Base-by-base conservation (phyloP, 352 stramenopile genomes). In the Pythium dissimile region DNA sequence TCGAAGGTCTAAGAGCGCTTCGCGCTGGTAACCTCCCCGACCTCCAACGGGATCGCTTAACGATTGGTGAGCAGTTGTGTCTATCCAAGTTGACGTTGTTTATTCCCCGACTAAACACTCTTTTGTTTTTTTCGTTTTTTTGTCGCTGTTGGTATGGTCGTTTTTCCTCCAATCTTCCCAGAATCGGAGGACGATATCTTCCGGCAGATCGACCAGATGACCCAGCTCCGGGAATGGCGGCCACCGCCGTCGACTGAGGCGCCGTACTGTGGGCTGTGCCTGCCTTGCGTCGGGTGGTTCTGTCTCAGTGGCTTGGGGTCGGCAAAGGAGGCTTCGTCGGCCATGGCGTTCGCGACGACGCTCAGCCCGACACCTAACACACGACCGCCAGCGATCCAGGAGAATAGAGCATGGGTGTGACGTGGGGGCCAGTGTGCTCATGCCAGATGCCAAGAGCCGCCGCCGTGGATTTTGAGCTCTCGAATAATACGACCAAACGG, bases 141-240 rank as follows among this genome's bases (percentile, higher is more conserved):
- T 9, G n/a, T 20, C 9, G 13, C 8, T 43, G 21, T 20, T 58
- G 39, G 26, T 66, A 5, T 49, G n/a, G n/a, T n/a, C n/a, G 12
- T 15, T 38, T 32, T 13, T 43, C 39, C 8, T 24, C 44, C 23
- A 30, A 18, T 28, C 21, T 24, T 24, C 50, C 31, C 49, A 90
- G 80, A 91, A 60, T 81, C 77, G 9, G 76, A 91, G 58, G 80
- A 91, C 10, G 77, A 88, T 21, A 83, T 91, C 12, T 91, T 89
- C 26, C 62, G 69, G 20, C 76, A 89, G 54, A 91, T 91, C 20
- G 80, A 91, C 55, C 71, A 82, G 23, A 56, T 91, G 20, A 64
- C 78, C 28, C 67, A 68, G 18, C 21, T 77, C 35, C 77, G 80
- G n/a, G 75, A 89, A 38, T 86, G 71, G 72, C 44, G 57, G 24